Percentiles rank a stretch among this genome's conserved stretches.
Evolutionary conservation across 345 rosid species (phyloP).

Genomic region (Mercurialis annua): DNA sequence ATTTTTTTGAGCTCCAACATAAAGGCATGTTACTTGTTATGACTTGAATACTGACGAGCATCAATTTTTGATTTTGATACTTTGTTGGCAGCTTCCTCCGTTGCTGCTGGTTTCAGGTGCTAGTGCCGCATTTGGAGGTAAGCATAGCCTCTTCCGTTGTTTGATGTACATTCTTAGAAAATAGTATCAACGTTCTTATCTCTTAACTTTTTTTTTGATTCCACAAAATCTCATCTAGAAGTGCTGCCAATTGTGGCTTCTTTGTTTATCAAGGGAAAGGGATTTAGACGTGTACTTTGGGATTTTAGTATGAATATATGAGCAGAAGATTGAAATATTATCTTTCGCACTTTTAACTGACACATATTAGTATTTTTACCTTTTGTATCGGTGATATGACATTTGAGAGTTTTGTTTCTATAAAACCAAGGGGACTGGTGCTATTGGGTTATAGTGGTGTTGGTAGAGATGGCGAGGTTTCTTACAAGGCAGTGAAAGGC

Average conservation of each 20-base stretch:
- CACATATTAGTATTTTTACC: background rate
- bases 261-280: background rate
- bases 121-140: conserved; percentile 93
- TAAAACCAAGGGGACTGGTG: too few relatives aligned
- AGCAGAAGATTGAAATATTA: background rate
- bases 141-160: conserved; percentile 3
- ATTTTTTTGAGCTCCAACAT: background rate
- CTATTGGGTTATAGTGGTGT: too few relatives aligned
- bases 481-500: too few relatives aligned
- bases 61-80: background rate
- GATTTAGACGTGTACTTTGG: background rate
- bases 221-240: background rate
- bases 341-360: background rate
- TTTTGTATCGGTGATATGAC: background rate
- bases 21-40: background rate
- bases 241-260: background rate
- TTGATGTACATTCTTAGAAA: background rate
- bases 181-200: background rate
- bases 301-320: too few relatives aligned
- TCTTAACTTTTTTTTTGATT: background rate
- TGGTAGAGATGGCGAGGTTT: too few relatives aligned
- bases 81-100: conserved; percentile 62
- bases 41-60: background rate
- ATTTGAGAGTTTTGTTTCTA: too few relatives aligned
- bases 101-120: conserved; percentile 69